Conservation (phyloP, 2,329 filamentous ascomycete genomes). For the Hypoxylon sp. region DNA sequence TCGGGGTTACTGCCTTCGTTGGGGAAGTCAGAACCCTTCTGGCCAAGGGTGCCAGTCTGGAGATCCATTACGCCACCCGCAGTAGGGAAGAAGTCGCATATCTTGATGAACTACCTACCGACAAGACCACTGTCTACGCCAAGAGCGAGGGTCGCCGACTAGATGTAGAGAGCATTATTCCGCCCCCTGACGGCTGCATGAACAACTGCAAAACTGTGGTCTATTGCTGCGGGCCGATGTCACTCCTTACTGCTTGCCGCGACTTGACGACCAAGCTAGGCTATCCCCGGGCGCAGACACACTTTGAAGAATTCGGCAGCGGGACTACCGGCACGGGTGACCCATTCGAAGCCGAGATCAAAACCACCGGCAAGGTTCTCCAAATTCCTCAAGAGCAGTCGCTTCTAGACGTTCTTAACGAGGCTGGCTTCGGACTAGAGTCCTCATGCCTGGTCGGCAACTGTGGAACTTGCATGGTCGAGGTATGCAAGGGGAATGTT, state of each 20-base stretch:
- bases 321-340: slow-evolving; percentile 41
- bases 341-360: slow-evolving; percentile 44
- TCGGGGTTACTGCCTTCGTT: slow-evolving; percentile 45
- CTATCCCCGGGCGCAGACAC: slow-evolving; percentile 38
- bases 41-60: slow-evolving; percentile 29
- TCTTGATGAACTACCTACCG: slow-evolving; percentile 36
- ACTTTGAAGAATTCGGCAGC: slow-evolving; percentile 45
- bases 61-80: slow-evolving; percentile 45
- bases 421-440: slow-evolving; percentile 46
- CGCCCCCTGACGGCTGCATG: slow-evolving; percentile 29
- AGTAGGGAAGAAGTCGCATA: slow-evolving; percentile 43
- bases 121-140: slow-evolving; percentile 39
- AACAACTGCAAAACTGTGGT: slow-evolving; percentile 40
- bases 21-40: slow-evolving; percentile 36
- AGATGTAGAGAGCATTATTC: slow-evolving; percentile 50
- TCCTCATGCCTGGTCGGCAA: slow-evolving; percentile 45
- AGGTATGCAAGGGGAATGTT: slow-evolving; percentile 41
- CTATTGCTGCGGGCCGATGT: slow-evolving; percentile 45
- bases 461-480: slow-evolving; percentile 45
- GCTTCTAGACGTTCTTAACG: slow-evolving; percentile 44
- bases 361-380: slow-evolving; percentile 37
- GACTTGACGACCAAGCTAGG: slow-evolving; percentile 30
- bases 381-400: slow-evolving; percentile 43
- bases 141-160: slow-evolving; percentile 40
- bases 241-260: slow-evolving; percentile 38